Base-by-base conservation (phyloP, 2,329 filamentous ascomycete genomes). In the Cladophialophora chaetospira region DNA sequence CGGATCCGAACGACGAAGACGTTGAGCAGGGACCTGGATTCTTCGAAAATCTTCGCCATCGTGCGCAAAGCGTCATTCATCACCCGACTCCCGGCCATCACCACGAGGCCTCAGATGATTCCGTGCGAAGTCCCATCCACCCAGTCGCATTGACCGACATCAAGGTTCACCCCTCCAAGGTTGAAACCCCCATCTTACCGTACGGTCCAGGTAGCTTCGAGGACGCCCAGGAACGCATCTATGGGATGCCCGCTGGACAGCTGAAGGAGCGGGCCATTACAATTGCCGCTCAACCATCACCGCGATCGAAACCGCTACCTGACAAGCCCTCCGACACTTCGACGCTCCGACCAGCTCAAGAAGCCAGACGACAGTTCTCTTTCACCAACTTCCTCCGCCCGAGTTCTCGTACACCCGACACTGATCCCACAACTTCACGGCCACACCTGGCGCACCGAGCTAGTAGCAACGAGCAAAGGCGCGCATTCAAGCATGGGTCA, bases 331-430 rank as follows among this genome's bases (percentile, higher is more conserved):
- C 62, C 5, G 52, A 58, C 4, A 62, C 61, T 5, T 53, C 58
- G 11, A 9, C 38, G 15, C 56, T 57, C 55, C 60, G 36, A 58
- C 58, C 35, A 25, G 58, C 46, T 19, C 65, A 55, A 11, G 59
- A 61, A 48, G 83, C 88, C 9, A 82, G 78, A 63, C 82, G 93
- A 58, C 90, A 96, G 69, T 99, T 97, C 74, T 95, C 89, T 15
- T 97, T 97, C 78, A 88, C 92, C 63, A 91, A 88, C 63, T 85
- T 96, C 50, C 94, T 97, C 72, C 77, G 77, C 58, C 81, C 86
- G 66, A 63, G 67, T 46, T 65, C 68, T 59, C 69, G 70, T 56
- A 64, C 62, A 17, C 62, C 61, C 13, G 60, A 65, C 43, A 59
- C 53, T 11, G 48, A 58, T 25, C 56, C 53, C 4, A 54, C 59